Evolutionary conservation across 768 basidiomycete genomes (phyloP).

Genomic region (Phaeolepiota aurea): DNA sequence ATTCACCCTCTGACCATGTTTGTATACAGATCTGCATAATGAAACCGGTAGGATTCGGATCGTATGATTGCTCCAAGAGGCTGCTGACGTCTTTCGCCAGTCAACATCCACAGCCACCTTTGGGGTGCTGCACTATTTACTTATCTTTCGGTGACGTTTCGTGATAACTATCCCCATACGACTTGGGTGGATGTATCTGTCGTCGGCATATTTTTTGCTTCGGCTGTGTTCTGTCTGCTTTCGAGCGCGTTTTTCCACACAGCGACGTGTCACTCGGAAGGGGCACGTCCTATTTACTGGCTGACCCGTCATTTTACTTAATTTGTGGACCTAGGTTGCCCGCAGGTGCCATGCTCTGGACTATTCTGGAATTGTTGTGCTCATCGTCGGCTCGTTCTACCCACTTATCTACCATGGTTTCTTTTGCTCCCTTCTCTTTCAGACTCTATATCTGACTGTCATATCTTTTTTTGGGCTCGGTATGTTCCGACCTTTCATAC

Average conservation of each 20-base stretch:
- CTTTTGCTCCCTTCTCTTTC: slow-evolving; percentile 51
- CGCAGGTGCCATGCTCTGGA: slow-evolving; percentile 57
- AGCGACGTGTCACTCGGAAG: slow-evolving; percentile 61
- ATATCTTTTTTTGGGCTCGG: slow-evolving; percentile 50
- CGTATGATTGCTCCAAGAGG: slow-evolving; percentile 1
- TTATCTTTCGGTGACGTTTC: slow-evolving; percentile 46
- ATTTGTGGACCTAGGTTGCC: slow-evolving; percentile 35
- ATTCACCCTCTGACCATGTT: slow-evolving; percentile 10
- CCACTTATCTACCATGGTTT: slow-evolving; percentile 76
- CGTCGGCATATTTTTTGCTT: slow-evolving; percentile 56
- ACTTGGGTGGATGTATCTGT: slow-evolving; percentile 56
- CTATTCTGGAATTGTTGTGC: slow-evolving; percentile 74
- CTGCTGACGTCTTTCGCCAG: slow-evolving; percentile 26
- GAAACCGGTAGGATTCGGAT: slow-evolving; percentile 47
- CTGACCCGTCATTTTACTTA: neutral
- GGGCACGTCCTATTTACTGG: slow-evolving; percentile 31
- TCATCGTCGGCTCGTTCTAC: slow-evolving; percentile 73
- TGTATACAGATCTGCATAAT: slow-evolving; percentile 59
- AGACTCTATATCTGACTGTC: slow-evolving; percentile 43
- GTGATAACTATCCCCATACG: slow-evolving; percentile 40
- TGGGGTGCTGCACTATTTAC: slow-evolving; percentile 58
- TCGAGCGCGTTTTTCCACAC: slow-evolving; percentile 72
- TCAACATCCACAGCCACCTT: slow-evolving; percentile 83
- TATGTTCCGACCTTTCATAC: slow-evolving; percentile 27
- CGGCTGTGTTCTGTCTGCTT: slow-evolving; percentile 66